A percentile compares a stretch with the other conserved stretches of the same genome.
phyloP scores from a whole-genome alignment of 164 flowering plant species.

The Umbilicus rupestris region DNA sequence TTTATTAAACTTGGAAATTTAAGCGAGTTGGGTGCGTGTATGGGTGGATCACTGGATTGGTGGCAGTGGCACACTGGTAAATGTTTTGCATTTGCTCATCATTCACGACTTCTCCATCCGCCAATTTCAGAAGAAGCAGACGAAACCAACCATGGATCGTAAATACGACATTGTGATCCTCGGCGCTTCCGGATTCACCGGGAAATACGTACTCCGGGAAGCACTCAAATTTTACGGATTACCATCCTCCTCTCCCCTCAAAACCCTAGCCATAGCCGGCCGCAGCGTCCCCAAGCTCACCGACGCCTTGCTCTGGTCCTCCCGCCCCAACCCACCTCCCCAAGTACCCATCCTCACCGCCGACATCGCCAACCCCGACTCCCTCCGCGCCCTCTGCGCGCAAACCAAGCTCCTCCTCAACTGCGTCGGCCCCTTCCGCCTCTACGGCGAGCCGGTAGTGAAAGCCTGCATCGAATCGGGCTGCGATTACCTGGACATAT shows the following conservation, averaged over 20 bases:
- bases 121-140: too few relatives aligned
- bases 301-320: constrained; percentile 57
- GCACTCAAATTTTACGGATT: constrained; percentile 53
- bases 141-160: not conserved
- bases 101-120: too few relatives aligned
- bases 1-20: too few relatives aligned
- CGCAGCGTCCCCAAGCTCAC: constrained; percentile 32
- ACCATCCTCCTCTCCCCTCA: constrained; percentile 46
- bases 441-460: constrained; percentile 66
- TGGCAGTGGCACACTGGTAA: too few relatives aligned
- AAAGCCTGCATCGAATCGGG: constrained; percentile 56
- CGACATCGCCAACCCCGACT: constrained; percentile 41
- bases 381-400: constrained; percentile 41
- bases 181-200: constrained; percentile 89
- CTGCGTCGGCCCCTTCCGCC: constrained; percentile 81
- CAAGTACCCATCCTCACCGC: constrained; percentile 45
- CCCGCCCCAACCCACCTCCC: constrained; percentile 45
- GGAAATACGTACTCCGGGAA: constrained; percentile 65
- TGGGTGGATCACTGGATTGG: too few relatives aligned
- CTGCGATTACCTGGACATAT: constrained; percentile 65
- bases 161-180: constrained; percentile 49
- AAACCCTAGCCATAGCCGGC: constrained; percentile 62
- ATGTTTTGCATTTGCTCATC: too few relatives aligned
- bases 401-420: constrained; percentile 50
- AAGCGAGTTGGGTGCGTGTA: too few relatives aligned